Base-by-base conservation (phyloP, 208 protist species). In the Zelonia costaricensis region DNA sequence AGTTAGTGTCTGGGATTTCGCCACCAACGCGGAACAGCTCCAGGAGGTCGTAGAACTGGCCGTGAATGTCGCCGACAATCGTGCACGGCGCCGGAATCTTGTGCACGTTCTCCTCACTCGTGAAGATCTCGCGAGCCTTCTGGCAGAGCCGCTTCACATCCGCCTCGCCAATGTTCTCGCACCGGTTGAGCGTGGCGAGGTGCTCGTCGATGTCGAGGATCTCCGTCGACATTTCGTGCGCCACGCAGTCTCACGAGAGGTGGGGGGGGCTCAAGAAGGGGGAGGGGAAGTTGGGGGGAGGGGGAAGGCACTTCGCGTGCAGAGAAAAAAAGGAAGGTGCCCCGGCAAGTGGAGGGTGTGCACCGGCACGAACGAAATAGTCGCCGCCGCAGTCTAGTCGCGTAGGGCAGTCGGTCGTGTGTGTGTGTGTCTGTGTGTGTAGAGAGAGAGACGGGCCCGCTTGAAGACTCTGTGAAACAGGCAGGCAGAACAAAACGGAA, bases 11-110 rank as follows among this genome's bases (percentile, higher is more conserved):
- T 22, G 98, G 98, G 13, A 96, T 78, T 40, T 97, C 88, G n/a
- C 97, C 97, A 22, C 97, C 97, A 2, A 98, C 91, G 44, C 92
- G 95, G 77, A 99, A 99, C 18, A 99, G 80, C 80, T 99, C 95
- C 43, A 97, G 91, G 43, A 99, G 77, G 64, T 99, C 98, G 73
- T 98, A 99, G 65, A 99, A 98, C 82, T 98, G 93, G 27, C 92
- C 93, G 74, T 98, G 95, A 42, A 98, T 98, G 70, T 98, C 95
- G 28, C 95, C 95, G 45, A 94, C 88, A 56, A 98, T 91, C 44
- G 95, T 98, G 55, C 91, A 94, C 51, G 95, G 95, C 12, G 91
- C 84, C 12, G 76, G 76, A 22, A 97, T 90, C 58, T 88, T 81
- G 73, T 97, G 78, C n/a, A 97, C 93, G 51, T 97, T 98, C 48